phyloP scores from a whole-genome alignment of 2,329 filamentous ascomycete genomes.

The Furcasterigmium furcatum region DNA sequence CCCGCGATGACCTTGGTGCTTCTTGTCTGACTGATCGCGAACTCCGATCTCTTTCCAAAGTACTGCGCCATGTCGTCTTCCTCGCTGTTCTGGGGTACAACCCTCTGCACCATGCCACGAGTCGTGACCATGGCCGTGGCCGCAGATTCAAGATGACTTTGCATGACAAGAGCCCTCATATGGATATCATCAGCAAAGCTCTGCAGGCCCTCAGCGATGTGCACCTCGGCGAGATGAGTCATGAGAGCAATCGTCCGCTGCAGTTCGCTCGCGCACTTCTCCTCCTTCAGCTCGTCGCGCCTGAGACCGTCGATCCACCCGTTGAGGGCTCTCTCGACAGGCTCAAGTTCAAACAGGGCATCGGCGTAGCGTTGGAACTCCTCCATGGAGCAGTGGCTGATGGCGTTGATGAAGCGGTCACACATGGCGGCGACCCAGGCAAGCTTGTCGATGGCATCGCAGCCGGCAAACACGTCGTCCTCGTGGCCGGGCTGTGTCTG shows the following conservation, averaged over 20 bases:
- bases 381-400: conserved; percentile 73
- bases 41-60: conserved; percentile 68
- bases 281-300: conserved; percentile 81
- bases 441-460: conserved; percentile 81
- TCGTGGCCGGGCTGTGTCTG: conserved; percentile 65
- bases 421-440: conserved; percentile 82
- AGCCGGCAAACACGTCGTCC: conserved; percentile 76
- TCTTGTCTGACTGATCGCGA: conserved; percentile 70
- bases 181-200: conserved; percentile 76
- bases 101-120: conserved; percentile 64
- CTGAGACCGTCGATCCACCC: conserved; percentile 82
- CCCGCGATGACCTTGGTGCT: conserved; percentile 80
- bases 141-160: conserved; percentile 77
- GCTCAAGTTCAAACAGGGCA: conserved; percentile 82
- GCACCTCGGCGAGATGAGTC: conserved; percentile 79
- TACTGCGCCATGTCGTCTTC: conserved; percentile 66
- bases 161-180: conserved; percentile 73
- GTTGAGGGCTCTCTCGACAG: conserved; percentile 86
- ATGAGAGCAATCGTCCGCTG: conserved; percentile 83
- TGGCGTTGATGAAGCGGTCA: conserved; percentile 76
- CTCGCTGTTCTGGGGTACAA: conserved; percentile 49
- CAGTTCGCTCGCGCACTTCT: conserved; percentile 76
- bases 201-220: conserved; percentile 61
- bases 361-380: conserved; percentile 77
- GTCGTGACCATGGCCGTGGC: conserved; percentile 64